Evolutionary conservation across 768 basidiomycete genomes (phyloP), one percentile per base, ranked within the genome.

Genomic region (Lentinus tigrinus): DNA sequence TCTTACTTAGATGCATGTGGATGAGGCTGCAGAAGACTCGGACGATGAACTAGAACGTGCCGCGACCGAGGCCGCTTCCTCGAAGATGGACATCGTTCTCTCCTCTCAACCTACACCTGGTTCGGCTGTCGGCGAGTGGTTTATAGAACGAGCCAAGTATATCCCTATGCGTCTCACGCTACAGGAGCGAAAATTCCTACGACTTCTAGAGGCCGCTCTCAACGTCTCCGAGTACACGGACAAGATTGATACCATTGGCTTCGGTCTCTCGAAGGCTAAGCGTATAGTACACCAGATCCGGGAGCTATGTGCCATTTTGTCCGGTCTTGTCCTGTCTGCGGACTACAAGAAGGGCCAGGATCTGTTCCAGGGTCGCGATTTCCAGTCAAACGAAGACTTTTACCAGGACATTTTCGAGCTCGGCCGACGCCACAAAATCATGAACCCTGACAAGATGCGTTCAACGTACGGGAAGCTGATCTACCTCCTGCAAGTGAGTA

Each of bases 371-470:
- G 88, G 91, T 61, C 83, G 89, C 21, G 89, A 94, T 69, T 94
- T 94, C 67, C 78, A 88, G 58, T 78, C 83, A 14, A 94, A 94
- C 65, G 84, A 83, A 17, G 84, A 86, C 8, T 94, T 93, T 67
- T 94, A 88, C 66, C 89, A 91, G 58, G 73, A 78, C 14, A 79
- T 93, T 24, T 93, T 93, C 62, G 91, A 93, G 72, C 80, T 93
- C 23, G 91, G 92, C 19, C 77, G 91, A 49, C 80, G 91, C 57
- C 89, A 93, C 69, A 93, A 93, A 71, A 93, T 94, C 67, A 92
- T 90, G 89, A 94, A 93, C 65, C 92, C 92, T 0, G 92, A 93
- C 68, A 93, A 93, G 65, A 93, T 93, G 91, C 81, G 92, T 24
- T 85, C 88, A 27, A 93, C 89, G 8, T 94, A 94, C 60, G 92